These are phyloP conservation scores for Corymbia calophylla DNA, from an alignment of 441 rosid genomes.

Conservation along the genomic window DNA sequence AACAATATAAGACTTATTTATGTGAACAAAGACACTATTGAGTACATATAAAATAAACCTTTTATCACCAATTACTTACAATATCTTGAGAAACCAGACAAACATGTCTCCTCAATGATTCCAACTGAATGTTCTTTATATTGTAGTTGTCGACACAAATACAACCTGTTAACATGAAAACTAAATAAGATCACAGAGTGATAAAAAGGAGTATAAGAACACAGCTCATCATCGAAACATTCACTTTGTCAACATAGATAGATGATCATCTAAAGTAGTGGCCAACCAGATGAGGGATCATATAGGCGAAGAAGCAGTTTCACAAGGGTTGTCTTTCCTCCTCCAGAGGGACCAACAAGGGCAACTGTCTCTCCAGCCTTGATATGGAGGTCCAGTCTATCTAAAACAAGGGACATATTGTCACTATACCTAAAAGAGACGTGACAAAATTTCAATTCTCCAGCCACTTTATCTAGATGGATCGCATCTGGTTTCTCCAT, in stretches of 20 bases:
- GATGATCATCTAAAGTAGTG: background rate
- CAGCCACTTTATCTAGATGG: conserved; percentile 43
- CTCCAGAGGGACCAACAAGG: conserved; percentile 92
- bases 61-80: conserved; percentile 30
- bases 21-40: background rate
- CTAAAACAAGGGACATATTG: conserved; percentile 45
- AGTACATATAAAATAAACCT: background rate
- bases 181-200: background rate
- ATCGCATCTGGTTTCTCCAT: conserved; percentile 52
- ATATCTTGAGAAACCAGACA: conserved; percentile 93
- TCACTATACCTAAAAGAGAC: conserved; percentile 63
- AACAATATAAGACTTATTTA: background rate
- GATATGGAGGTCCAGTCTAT: conserved; percentile 65
- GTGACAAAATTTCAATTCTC: conserved; percentile 63
- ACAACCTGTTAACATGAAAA: conserved; percentile 38
- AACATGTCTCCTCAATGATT: conserved; percentile 73
- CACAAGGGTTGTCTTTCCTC: conserved; percentile 87
- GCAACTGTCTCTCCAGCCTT: conserved; percentile 92
- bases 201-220: background rate
- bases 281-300: conserved; percentile 66
- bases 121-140: conserved; percentile 46
- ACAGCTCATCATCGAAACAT: background rate
- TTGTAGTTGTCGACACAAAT: conserved; percentile 59
- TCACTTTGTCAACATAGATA: background rate
- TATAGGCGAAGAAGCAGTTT: conserved; percentile 93